These are phyloP conservation scores for Entomophthora muscae DNA, from an alignment of 371 early-diverging fungal genomes.

Conservation along the genomic window DNA sequence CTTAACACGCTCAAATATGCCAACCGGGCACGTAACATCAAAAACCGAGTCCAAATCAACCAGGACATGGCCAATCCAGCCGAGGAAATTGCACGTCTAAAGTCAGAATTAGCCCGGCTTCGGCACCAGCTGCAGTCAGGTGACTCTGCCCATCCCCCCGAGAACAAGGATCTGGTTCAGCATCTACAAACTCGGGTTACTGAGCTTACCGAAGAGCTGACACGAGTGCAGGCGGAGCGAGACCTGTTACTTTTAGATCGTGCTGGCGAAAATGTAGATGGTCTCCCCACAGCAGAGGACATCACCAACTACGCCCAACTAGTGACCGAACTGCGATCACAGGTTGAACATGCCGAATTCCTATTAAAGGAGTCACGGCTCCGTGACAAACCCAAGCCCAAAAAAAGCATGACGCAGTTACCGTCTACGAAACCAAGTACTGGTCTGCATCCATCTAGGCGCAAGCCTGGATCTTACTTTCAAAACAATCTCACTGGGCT, in stretches of 20 bases:
- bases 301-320: constrained; percentile 4
- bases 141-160: background rate
- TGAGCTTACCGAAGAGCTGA: constrained; percentile 6
- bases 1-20: constrained; percentile 83
- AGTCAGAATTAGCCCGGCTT: constrained; percentile 11
- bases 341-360: background rate
- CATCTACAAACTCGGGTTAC: background rate
- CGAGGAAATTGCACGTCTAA: constrained; percentile 24
- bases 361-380: background rate
- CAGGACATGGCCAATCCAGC: constrained; percentile 38
- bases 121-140: constrained; percentile 2
- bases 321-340: background rate
- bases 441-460: background rate
- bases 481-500: background rate
- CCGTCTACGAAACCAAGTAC: background rate
- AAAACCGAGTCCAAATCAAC: constrained; percentile 57
- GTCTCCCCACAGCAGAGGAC: background rate
- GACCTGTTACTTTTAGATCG: background rate
- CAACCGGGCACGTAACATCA: constrained; percentile 69
- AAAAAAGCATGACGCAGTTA: background rate
- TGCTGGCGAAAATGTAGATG: background rate
- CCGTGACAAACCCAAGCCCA: background rate
- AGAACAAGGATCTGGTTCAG: background rate
- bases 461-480: background rate
- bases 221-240: constrained; percentile 1